These are phyloP conservation scores for Fallopia convolvulus DNA, from an alignment of 148 eudicot genomes.

Conservation along the genomic window DNA sequence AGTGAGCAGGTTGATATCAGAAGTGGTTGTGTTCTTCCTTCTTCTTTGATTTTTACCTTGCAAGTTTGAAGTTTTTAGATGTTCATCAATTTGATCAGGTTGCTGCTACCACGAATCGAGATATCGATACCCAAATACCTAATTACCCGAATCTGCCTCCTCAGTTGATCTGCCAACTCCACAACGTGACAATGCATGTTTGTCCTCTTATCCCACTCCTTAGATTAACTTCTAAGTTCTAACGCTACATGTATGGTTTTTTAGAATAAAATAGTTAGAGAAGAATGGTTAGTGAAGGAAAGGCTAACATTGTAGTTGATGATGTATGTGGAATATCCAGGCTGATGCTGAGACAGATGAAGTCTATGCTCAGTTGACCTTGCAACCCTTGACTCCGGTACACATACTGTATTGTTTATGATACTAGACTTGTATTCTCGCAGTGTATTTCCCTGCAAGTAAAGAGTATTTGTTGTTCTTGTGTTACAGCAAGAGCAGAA, in stretches of 20 bases:
- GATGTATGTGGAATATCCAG: slow-evolving; percentile 36
- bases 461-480: neutral
- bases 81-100: slow-evolving; percentile 45
- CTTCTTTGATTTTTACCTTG: neutral
- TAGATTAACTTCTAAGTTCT: neutral
- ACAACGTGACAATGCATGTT: slow-evolving; percentile 98
- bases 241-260: neutral
- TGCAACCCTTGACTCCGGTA: slow-evolving; percentile 92
- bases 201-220: slow-evolving; percentile 32
- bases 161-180: slow-evolving; percentile 91
- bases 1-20: slow-evolving; percentile 72
- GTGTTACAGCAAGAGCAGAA: slow-evolving; percentile 85
- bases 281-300: neutral
- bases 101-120: slow-evolving; percentile 86
- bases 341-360: slow-evolving; percentile 94
- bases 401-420: neutral
- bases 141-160: slow-evolving; percentile 83
- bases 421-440: neutral
- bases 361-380: slow-evolving; percentile 93
- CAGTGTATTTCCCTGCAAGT: neutral
- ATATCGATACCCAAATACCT: slow-evolving; percentile 82
- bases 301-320: neutral
- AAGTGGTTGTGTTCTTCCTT: neutral
- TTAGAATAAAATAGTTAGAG: neutral
- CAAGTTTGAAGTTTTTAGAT: slow-evolving; percentile 9